These are phyloP conservation scores for Picea sitchensis DNA, from an alignment of 75 land plant genomes.

Conservation along the genomic window DNA sequence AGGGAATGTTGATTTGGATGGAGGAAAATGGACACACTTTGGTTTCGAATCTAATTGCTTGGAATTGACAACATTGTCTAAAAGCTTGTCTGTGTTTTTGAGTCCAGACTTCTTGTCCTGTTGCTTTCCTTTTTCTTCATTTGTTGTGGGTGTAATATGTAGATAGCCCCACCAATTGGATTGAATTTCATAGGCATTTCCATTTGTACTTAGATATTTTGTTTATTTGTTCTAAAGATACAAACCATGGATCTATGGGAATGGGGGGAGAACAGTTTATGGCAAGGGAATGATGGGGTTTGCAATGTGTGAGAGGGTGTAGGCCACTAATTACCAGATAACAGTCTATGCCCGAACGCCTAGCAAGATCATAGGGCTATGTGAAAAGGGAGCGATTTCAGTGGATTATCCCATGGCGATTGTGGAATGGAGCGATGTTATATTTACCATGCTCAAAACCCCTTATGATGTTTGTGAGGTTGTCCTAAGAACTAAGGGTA, in stretches of 20 bases:
- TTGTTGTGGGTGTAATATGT: too few species aligned
- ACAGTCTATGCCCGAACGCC: slow-evolving; percentile 77
- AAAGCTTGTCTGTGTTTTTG: too few species aligned
- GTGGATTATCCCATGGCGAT: slow-evolving; percentile 46
- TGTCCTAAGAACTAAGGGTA: slow-evolving; percentile 37
- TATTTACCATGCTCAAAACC: slow-evolving; percentile 81
- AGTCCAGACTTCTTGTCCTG: too few species aligned
- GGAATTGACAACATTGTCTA: too few species aligned
- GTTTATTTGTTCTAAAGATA: background rate
- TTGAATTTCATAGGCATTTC: too few species aligned
- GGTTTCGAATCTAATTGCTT: too few species aligned
- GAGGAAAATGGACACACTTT: too few species aligned
- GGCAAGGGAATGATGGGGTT: slow-evolving; percentile 72
- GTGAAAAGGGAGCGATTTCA: slow-evolving; percentile 49
- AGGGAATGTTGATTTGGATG: too few species aligned
- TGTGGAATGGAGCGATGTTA: slow-evolving; percentile 52
- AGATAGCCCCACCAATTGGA: too few species aligned
- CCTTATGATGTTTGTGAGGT: slow-evolving; percentile 78
- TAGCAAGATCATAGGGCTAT: slow-evolving; percentile 57
- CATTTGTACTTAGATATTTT: too few species aligned
- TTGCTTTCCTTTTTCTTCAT: too few species aligned
- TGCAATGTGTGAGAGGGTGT: slow-evolving; percentile 78
- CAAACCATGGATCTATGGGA: background rate
- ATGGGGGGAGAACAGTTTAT: slow-evolving; percentile 8
- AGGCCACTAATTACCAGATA: slow-evolving; percentile 63